Conservation (phyloP, 371 early-diverging fungal species). For the Umbelopsis sp. region DNA sequence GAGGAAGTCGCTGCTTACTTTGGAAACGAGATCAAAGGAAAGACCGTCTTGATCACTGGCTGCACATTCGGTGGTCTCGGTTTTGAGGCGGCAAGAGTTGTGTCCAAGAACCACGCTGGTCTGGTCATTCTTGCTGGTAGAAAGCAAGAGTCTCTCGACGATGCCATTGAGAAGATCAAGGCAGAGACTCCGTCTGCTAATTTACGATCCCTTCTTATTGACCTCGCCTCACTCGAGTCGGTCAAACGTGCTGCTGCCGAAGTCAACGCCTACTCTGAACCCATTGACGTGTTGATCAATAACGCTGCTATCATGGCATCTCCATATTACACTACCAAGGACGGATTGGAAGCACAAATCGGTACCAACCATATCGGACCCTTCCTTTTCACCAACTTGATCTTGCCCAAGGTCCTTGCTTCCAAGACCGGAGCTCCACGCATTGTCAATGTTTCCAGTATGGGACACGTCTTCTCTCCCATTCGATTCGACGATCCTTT, state of each 20-base stretch:
- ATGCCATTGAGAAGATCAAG: background rate
- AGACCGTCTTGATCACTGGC: background rate
- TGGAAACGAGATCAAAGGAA: background rate
- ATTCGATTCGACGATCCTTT: constrained; percentile 18
- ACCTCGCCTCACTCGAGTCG: background rate
- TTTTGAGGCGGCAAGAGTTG: background rate
- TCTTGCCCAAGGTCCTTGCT: constrained; percentile 51
- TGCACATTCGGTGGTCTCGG: background rate
- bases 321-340: constrained; percentile 53
- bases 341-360: constrained; percentile 63
- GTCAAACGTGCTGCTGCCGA: background rate
- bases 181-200: background rate
- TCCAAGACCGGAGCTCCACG: constrained; percentile 35
- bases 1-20: background rate
- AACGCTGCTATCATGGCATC: constrained; percentile 65
- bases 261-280: background rate
- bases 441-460: constrained; percentile 43
- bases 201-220: background rate
- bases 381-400: constrained; percentile 50
- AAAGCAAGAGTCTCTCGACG: background rate
- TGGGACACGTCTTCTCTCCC: constrained; percentile 28
- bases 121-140: background rate
- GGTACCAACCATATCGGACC: constrained; percentile 68
- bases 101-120: background rate
- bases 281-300: constrained; percentile 58